Evolutionary conservation across 257 asterid species (phyloP).

Genomic region (Ocimum tenuiflorum): DNA sequence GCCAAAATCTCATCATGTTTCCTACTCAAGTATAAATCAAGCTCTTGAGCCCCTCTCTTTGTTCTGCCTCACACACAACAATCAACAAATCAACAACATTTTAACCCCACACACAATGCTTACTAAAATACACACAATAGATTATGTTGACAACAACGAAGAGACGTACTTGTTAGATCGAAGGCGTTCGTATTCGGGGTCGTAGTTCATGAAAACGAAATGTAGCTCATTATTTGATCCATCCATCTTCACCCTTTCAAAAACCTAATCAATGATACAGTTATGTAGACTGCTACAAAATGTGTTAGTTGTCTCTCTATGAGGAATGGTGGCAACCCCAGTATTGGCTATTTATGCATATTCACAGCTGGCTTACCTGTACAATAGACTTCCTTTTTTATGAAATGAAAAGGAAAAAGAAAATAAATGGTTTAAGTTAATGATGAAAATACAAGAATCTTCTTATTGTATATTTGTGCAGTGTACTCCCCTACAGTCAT

Average conservation of each 20-base stretch:
- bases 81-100: not conserved
- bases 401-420: not conserved
- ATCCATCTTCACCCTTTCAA: slow-evolving; percentile 27
- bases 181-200: slow-evolving; percentile 78
- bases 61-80: slow-evolving; percentile 24
- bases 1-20: slow-evolving; percentile 74
- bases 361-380: slow-evolving; percentile 28
- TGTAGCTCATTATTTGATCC: slow-evolving; percentile 37
- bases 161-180: slow-evolving; percentile 46
- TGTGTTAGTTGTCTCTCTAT: slow-evolving; percentile 17
- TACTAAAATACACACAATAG: not conserved
- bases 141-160: too few species aligned
- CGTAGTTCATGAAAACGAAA: slow-evolving; percentile 84
- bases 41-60: slow-evolving; percentile 53
- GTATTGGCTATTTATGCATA: slow-evolving; percentile 31
- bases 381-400: not conserved
- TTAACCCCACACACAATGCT: not conserved
- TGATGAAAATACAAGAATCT: not conserved
- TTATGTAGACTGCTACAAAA: not conserved
- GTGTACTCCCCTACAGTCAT: not conserved
- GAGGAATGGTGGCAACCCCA: slow-evolving; percentile 13
- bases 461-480: not conserved
- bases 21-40: slow-evolving; percentile 62
- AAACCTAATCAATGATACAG: slow-evolving; percentile 3
- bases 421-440: not conserved